A percentile compares a stretch with the other conserved stretches of the same genome.
Evolutionary conservation across 768 basidiomycete species (phyloP).

Genomic region (Termitomyces sp.): DNA sequence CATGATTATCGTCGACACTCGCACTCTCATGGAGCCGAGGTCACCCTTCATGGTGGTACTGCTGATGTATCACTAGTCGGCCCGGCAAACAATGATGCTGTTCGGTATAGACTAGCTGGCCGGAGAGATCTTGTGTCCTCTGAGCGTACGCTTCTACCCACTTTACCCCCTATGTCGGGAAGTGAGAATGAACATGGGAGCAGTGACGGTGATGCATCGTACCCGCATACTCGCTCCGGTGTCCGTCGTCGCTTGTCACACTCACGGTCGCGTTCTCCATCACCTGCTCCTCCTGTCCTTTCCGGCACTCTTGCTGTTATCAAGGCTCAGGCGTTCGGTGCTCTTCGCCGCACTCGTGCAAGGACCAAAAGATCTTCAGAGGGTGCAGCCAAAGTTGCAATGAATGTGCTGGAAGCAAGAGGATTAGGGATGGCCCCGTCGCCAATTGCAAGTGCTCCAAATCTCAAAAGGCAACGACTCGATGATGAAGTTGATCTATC

Average conservation of each 20-base stretch:
- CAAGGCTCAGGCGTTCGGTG: conserved; percentile 88
- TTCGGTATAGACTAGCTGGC: conserved; percentile 56
- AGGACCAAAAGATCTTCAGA: conserved; percentile 72
- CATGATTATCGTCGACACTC: conserved; percentile 66
- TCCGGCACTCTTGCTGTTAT: conserved; percentile 86
- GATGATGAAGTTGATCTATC: conserved; percentile 46
- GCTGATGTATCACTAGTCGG: conserved; percentile 63
- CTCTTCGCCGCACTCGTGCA: conserved; percentile 73
- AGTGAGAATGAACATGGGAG: conserved; percentile 53
- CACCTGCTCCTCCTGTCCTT: conserved; percentile 44
- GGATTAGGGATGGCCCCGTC: conserved; percentile 50
- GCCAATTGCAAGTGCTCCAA: conserved; percentile 7
- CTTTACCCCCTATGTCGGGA: conserved; percentile 44
- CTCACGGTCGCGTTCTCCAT: conserved; percentile 49
- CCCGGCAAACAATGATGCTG: conserved; percentile 43
- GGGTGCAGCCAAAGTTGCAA: conserved; percentile 66
- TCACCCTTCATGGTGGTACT: conserved; percentile 71
- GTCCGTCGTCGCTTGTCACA: conserved; percentile 43
- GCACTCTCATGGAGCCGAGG: conserved; percentile 50
- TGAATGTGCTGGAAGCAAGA: conserved; percentile 79
- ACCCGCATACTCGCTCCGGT: conserved; percentile 40
- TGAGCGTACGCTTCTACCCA: conserved; percentile 47
- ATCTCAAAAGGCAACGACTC: conserved; percentile 21
- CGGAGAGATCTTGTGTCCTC: conserved; percentile 46
- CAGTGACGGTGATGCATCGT: conserved; percentile 52